phyloP scores from a whole-genome alignment of 73 alveolate species.

The Tetrahymena thermophila region DNA sequence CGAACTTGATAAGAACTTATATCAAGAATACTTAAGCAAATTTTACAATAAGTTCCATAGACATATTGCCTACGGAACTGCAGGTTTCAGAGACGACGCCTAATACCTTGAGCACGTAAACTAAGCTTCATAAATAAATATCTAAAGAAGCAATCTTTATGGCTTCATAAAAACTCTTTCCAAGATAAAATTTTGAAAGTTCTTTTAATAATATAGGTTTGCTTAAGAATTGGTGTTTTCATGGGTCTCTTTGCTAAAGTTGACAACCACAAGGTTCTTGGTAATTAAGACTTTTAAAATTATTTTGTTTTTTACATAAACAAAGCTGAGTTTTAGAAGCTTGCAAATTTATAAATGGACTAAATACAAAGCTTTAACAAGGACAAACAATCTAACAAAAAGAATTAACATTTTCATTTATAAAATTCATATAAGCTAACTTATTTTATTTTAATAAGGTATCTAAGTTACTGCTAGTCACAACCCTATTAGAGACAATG shows the following conservation, averaged over 20 bases:
- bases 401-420: too few relatives aligned
- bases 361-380: too few relatives aligned
- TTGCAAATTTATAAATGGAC: too few relatives aligned
- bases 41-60: background rate
- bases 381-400: too few relatives aligned
- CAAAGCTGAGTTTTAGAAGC: too few relatives aligned
- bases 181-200: background rate
- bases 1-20: background rate
- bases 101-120: background rate
- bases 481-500: constrained; percentile 80
- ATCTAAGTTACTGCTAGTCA: constrained; percentile 93
- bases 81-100: background rate
- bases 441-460: constrained; percentile 44
- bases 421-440: too few relatives aligned
- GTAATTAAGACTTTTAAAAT: background rate
- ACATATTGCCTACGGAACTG: background rate
- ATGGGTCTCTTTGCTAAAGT: background rate
- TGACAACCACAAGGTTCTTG: background rate
- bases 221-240: background rate
- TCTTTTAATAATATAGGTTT: background rate
- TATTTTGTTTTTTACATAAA: background rate
- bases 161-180: background rate
- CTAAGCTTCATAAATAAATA: too few relatives aligned
- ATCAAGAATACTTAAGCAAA: background rate
- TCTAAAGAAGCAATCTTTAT: background rate